These are phyloP conservation scores for Rhodamnia rubescens DNA, from an alignment of 345 rosid genomes.

Conservation along the genomic window DNA sequence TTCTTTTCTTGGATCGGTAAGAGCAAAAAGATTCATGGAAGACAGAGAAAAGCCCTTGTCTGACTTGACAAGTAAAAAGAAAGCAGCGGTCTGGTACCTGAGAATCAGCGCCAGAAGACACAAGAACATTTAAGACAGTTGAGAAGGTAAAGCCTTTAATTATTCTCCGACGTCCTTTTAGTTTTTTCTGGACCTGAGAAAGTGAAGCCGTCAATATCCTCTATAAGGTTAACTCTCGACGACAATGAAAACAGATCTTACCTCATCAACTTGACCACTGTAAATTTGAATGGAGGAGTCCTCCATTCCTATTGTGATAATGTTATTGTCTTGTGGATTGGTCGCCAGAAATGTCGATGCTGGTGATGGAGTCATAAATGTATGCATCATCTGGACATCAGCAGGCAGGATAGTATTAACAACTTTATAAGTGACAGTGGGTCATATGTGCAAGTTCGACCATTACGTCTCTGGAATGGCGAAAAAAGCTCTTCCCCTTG, in stretches of 20 bases:
- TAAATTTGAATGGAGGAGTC: constrained; percentile 71
- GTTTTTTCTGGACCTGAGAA: constrained; percentile 3
- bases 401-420: neutral
- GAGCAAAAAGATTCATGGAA: neutral
- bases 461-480: neutral
- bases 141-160: constrained; percentile 84
- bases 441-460: neutral
- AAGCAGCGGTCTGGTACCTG: constrained; percentile 20
- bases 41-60: neutral
- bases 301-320: constrained; percentile 85
- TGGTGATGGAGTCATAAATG: too few relatives aligned
- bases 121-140: constrained; percentile 43
- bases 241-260: neutral
- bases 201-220: neutral
- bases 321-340: constrained; percentile 71
- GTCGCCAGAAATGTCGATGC: too few relatives aligned
- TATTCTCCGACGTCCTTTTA: constrained; percentile 69
- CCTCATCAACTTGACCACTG: constrained; percentile 70
- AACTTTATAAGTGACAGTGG: neutral
- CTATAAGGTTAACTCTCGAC: too few relatives aligned
- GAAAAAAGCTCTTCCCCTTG: rapidly evolving
- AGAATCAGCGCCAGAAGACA: constrained; percentile 71
- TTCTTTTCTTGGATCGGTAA: neutral
- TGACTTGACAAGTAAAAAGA: neutral
- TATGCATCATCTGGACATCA: constrained; percentile 37